Base-by-base conservation (phyloP, 75 land plant species). In the Adiantum capillusveneris region DNA sequence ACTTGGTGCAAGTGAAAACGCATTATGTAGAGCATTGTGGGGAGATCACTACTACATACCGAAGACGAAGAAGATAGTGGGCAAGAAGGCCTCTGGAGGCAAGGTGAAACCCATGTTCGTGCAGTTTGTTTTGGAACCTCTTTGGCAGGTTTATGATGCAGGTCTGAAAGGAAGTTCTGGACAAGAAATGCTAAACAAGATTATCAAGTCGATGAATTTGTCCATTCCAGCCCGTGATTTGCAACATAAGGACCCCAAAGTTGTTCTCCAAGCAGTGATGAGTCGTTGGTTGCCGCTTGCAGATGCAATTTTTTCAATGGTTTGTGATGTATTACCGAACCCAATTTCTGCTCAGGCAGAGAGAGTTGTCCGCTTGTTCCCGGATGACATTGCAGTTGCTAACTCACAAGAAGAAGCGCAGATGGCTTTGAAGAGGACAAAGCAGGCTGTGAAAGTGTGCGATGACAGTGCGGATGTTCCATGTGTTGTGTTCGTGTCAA, bases 101-200 rank as follows among this genome's bases (percentile, higher is more conserved):
- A 88, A 88, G 63, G 65, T 65, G 49, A 75, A 79, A 73, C 97
- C 97, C 37, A 85, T 88, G 88, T 92, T 92, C 75, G 97, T 92
- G 55, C 89, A 88, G 51, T 88, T 88, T 69, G 71, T 88, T 36
- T 62, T 88, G 27, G 85, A 92, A 59, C 95, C 86, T 18, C 67
- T 92, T 11, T 88, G 95, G 97, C 84, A 84, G 70, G 89, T 88
- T 24, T 88, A 88, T 56, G 68, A 78, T 42, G 69, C 80, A 27
- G 77, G 77, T 57, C 11, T 85, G 56, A 75, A 87, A 31, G 72
- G 75, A 6, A 76, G 74, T 45, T 75, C 76, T 9, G 87, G 82
- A 39, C 69, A 59, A 27, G 81, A 63, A 17, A 73, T 80, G 65
- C 73, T 92, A 17, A 63, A 76, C 27, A 92, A 85, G 49, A 77